Base-by-base conservation (phyloP, 148 eudicot species). In the Heliosperma pusillum region DNA sequence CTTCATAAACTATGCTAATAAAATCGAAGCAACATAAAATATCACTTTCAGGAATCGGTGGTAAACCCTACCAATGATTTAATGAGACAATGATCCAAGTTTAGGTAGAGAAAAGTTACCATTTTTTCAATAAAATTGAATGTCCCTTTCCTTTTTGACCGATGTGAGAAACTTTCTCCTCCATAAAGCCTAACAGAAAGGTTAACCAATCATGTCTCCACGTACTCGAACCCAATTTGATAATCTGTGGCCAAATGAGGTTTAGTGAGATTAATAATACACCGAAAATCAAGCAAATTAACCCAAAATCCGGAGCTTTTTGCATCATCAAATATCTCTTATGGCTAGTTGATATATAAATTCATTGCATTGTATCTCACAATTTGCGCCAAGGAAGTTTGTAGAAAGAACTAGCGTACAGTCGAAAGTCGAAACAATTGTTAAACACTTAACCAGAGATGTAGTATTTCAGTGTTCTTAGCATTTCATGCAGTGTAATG, bases 11-110 rank as follows among this genome's bases (percentile, higher is more conserved):
- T 26, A 25, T 25, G 12, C 44, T 25, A 66, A 19, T 7, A 66
- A 71, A 40, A 24, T 16, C 8, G 5, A 57, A 33, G 56, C 24
- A 66, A 66, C 27, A 40, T 1, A 19, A 76, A 5, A 66, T 21
- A 60, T 80, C 79, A 72, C 62, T 76, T 72, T 80, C 83, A 58
- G 25, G 33, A 76, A 72, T 76, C 77, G 74, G 77, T 30, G 42
- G 55, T 33, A 72, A 76, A 65, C 26, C 72, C 26, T 76, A 66
- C 57, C 22, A 71, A 59, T 76, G 65, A 66, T 27, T 66, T 80
- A 44, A 20, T n/a, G 50, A 26, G 79, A 77, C 78, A 76, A 47
- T 66, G 69, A 59, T 53, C 75, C 40, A 59, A 3, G 36, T 66
- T 66, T 80, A 72, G 83, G 83, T 80, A 52, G 74, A 57, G 57